A percentile compares a stretch with the other conserved stretches of the same genome.
These are phyloP conservation scores for Barbarea vulgaris DNA, from an alignment of 345 rosid genomes.

Conservation along the genomic window DNA sequence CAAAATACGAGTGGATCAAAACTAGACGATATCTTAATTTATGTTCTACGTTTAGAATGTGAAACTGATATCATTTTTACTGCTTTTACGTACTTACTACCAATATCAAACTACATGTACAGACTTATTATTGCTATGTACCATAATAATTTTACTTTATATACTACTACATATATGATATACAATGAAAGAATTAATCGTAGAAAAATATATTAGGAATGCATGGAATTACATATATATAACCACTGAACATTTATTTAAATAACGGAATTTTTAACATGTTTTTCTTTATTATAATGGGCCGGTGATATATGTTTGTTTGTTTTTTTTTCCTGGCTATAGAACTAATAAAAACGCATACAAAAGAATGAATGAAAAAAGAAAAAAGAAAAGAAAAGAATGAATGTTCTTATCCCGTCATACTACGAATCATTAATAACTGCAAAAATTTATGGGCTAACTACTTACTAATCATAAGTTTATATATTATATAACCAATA, in stretches of 20 bases:
- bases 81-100: not conserved
- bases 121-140: not conserved
- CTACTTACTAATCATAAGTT: not conserved
- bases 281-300: not conserved
- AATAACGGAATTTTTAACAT: not conserved
- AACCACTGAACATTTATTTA: not conserved
- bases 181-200: not conserved
- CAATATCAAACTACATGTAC: not conserved
- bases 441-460: not conserved
- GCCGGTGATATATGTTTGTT: not conserved
- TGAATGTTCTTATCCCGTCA: not conserved
- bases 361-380: too few species aligned
- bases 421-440: not conserved
- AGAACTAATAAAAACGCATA: too few species aligned
- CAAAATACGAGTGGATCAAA: not conserved
- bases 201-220: not conserved
- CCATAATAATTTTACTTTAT: not conserved
- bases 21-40: not conserved
- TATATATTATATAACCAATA: not conserved
- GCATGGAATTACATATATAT: not conserved
- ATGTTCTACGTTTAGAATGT: not conserved
- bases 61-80: not conserved
- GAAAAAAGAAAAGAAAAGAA: too few species aligned
- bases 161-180: not conserved
- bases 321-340: too few species aligned